Evolutionary conservation across 169 alveolate species (phyloP).

Genomic region (Plasmodium ovale): DNA sequence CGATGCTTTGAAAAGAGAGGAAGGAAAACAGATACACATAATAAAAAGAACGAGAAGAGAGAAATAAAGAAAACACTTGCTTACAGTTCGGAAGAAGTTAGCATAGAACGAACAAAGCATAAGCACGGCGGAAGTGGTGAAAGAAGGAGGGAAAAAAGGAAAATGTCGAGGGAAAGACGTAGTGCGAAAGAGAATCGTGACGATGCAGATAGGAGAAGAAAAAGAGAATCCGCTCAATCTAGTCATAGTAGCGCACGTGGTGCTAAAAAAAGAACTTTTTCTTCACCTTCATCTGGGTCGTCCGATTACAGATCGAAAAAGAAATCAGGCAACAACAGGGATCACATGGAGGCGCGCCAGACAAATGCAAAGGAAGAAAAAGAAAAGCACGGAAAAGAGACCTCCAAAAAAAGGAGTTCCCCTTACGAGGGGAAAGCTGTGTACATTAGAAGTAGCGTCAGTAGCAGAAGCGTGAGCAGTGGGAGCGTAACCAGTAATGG

Average conservation of each 20-base stretch:
- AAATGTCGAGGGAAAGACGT: not conserved
- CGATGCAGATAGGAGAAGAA: not conserved
- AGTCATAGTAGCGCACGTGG: not conserved
- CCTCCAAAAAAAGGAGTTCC: not conserved
- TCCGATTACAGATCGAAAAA: not conserved
- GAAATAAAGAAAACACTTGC: too few species aligned
- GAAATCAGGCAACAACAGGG: not conserved
- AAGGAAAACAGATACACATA: too few species aligned
- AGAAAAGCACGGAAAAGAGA: not conserved
- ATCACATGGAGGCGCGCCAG: not conserved
- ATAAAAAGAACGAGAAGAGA: too few species aligned
- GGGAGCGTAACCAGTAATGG: not conserved
- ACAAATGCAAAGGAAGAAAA: not conserved
- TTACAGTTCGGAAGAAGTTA: not conserved
- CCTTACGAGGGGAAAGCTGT: not conserved
- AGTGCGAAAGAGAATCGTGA: not conserved
- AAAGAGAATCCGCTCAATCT: not conserved
- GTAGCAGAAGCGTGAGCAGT: not conserved
- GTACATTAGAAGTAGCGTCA: not conserved
- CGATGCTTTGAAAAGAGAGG: too few species aligned
- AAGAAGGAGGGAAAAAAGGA: not conserved
- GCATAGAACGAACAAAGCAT: not conserved
- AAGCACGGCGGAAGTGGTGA: not conserved
- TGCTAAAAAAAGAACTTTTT: not conserved
- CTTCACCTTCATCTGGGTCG: not conserved